phyloP scores from a whole-genome alignment of 257 asterid genomes.

The Scutellaria barbata region DNA sequence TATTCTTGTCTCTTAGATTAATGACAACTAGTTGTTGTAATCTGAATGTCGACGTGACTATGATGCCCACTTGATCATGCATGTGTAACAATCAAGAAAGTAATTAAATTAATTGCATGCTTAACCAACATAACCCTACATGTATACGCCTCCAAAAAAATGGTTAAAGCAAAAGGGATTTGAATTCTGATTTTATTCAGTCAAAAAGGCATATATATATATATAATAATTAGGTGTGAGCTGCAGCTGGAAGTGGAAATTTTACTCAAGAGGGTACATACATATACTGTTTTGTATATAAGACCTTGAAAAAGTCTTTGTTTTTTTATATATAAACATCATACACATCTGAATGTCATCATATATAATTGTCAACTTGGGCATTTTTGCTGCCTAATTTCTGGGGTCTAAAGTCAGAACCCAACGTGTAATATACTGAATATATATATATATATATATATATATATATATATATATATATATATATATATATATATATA shows the following conservation, averaged over 20 bases:
- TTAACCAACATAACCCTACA: constrained; percentile 33
- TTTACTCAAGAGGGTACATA: constrained; percentile 30
- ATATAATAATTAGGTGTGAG: not conserved
- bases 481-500: not conserved
- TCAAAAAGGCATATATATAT: constrained; percentile 29
- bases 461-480: not conserved
- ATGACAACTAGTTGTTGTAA: constrained; percentile 24
- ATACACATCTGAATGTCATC: constrained; percentile 30
- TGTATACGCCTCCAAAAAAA: constrained; percentile 8
- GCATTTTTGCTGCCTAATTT: constrained; percentile 40
- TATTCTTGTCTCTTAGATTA: constrained; percentile 9
- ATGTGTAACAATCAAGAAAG: constrained; percentile 25
- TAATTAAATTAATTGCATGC: constrained; percentile 25
- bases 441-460: not conserved
- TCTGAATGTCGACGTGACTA: constrained; percentile 38
- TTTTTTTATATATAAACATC: not conserved
- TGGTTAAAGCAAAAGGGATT: constrained; percentile 14
- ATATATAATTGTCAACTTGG: constrained; percentile 40
- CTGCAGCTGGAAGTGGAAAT: constrained; percentile 37
- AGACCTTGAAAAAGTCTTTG: constrained; percentile 20
- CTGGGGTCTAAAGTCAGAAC: constrained; percentile 32
- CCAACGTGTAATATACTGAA: not conserved
- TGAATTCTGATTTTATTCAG: constrained; percentile 28
- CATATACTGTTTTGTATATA: constrained; percentile 27
- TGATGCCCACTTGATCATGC: constrained; percentile 23